Percentiles rank a stretch among this genome's conserved stretches.
Conservation (phyloP, 306 rosid species). For the Trichosanthes cucumerina region DNA sequence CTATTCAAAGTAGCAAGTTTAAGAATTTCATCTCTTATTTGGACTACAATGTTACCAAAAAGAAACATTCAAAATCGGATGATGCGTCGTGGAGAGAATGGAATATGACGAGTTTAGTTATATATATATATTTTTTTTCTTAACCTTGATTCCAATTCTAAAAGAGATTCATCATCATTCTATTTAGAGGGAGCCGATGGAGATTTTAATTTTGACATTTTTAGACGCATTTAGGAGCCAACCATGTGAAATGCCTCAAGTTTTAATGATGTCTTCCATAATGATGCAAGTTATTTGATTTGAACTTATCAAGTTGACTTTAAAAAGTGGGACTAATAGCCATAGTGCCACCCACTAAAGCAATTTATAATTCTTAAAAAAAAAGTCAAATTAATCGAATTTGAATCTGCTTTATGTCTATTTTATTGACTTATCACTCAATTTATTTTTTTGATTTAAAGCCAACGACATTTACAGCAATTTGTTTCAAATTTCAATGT, state of each 20-base stretch:
- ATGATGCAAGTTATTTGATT: background rate
- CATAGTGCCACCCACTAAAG: constrained; percentile 1
- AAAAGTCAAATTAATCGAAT: constrained; percentile 5
- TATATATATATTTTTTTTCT: background rate
- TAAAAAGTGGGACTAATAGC: background rate
- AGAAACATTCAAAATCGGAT: background rate
- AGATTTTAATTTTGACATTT: background rate
- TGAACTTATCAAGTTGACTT: constrained; percentile 1
- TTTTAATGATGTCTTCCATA: constrained; percentile 5
- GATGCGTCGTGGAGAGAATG: background rate
- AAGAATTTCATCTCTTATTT: background rate
- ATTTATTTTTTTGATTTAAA: background rate
- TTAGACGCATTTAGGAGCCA: background rate
- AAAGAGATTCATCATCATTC: background rate
- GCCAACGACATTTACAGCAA: background rate
- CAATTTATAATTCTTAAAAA: background rate
- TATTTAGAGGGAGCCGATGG: background rate
- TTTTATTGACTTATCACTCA: background rate
- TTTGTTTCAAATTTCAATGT: background rate
- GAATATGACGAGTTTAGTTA: background rate
- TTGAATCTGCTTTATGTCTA: background rate
- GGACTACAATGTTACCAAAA: background rate
- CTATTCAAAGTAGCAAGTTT: background rate
- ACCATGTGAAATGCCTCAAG: background rate
- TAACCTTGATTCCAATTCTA: too few relatives aligned